These are phyloP conservation scores for Leptographium flavum DNA, from an alignment of 2,329 filamentous ascomycete species.

Conservation along the genomic window DNA sequence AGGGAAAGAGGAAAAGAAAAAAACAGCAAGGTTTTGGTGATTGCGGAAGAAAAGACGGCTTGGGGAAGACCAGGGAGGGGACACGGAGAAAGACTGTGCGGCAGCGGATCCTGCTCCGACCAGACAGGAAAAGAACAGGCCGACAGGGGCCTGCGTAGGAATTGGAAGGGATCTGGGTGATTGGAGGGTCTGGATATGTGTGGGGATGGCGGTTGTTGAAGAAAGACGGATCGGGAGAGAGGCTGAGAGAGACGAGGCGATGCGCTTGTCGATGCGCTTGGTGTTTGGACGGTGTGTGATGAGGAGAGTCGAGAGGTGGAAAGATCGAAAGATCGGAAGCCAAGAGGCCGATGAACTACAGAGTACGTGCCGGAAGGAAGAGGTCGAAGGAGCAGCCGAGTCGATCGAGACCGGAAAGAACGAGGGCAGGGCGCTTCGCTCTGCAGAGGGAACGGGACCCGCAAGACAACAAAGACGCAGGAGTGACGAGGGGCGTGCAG, in stretches of 20 bases:
- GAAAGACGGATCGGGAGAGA: not conserved
- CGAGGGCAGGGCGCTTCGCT: not conserved
- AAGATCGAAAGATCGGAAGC: no score
- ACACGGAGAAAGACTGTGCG: not conserved
- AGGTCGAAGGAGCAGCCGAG: not conserved
- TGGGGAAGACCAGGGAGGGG: not conserved
- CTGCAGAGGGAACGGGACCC: not conserved
- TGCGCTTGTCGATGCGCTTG: no score
- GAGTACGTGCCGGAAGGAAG: not conserved
- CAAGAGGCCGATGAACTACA: no score
- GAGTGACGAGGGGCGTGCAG: no score
- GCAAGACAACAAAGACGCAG: conserved; percentile 1
- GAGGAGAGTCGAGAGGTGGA: not conserved
- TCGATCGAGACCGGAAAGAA: not conserved
- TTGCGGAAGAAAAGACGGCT: not conserved
- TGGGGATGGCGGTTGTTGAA: conserved; percentile 6
- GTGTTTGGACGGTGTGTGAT: not conserved
- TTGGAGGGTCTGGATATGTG: conserved; percentile 7
- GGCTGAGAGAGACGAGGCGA: not conserved
- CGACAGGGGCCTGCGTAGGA: conserved; percentile 11
- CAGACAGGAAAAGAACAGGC: not conserved
- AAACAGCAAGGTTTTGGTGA: not conserved
- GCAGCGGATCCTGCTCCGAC: not conserved
- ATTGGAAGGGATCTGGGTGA: conserved; percentile 7
- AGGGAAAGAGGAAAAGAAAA: not conserved